phyloP scores from a whole-genome alignment of 345 rosid species.

The Iberis pinnata region DNA sequence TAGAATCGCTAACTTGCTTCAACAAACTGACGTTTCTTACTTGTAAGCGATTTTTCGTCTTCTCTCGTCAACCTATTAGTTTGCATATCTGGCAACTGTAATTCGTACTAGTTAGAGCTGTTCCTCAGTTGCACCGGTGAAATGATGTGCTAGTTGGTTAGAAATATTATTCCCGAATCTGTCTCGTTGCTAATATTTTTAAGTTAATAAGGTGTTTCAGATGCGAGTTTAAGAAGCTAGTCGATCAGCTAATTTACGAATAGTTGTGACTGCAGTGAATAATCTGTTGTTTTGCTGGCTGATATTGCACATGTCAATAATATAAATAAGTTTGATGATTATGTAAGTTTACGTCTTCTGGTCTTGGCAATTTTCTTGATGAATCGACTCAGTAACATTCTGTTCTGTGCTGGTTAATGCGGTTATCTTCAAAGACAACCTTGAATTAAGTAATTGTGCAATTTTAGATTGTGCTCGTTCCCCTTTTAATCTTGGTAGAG shows the following conservation, averaged over 20 bases:
- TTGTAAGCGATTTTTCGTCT: slow-evolving; percentile 49
- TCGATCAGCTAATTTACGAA: slow-evolving; percentile 7
- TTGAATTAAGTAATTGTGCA: slow-evolving; percentile 1
- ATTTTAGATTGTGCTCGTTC: background rate
- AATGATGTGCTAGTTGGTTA: background rate
- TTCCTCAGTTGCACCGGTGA: background rate
- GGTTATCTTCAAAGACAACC: background rate
- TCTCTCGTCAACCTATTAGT: background rate
- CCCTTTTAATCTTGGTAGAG: slow-evolving; percentile 1
- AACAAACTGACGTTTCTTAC: slow-evolving; percentile 72
- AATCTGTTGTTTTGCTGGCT: slow-evolving; percentile 4
- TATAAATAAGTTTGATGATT: slow-evolving; percentile 4
- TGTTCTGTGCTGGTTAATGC: slow-evolving; percentile 1
- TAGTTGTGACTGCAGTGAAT: background rate
- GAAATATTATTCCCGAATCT: background rate
- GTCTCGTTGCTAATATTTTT: background rate
- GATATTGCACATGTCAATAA: slow-evolving; percentile 1
- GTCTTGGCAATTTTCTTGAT: slow-evolving; percentile 11
- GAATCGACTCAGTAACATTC: slow-evolving; percentile 5
- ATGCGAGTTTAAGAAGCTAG: slow-evolving; percentile 2
- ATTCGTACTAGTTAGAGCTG: background rate
- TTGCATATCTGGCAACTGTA: slow-evolving; percentile 17
- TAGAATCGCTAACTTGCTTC: slow-evolving; percentile 73
- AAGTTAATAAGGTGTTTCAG: slow-evolving; percentile 2
- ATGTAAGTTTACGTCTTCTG: background rate